Conservation (phyloP, 2,329 filamentous ascomycete genomes). For the Ophiosphaerella korrae region DNA sequence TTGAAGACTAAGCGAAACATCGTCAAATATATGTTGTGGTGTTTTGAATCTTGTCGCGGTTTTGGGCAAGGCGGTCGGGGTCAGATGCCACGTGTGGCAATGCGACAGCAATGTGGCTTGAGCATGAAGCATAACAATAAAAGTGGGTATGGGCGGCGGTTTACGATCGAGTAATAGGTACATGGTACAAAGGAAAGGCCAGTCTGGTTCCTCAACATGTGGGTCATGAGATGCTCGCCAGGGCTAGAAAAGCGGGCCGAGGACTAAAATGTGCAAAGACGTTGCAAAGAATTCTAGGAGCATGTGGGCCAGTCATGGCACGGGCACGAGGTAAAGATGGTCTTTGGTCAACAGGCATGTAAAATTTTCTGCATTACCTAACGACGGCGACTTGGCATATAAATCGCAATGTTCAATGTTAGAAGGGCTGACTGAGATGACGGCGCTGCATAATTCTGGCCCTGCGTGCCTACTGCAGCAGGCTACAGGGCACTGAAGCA, state of each 20-base stretch:
- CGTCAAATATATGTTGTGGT: slow-evolving; percentile 25
- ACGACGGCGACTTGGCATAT: slow-evolving; percentile 35
- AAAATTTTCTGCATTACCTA: slow-evolving; percentile 41
- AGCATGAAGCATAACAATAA: slow-evolving; percentile 1
- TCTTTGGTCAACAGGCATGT: slow-evolving; percentile 20
- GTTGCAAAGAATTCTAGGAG: slow-evolving; percentile 26
- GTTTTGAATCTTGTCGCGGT: slow-evolving; percentile 5
- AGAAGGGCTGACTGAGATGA: slow-evolving; percentile 15
- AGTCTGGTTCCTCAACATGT: slow-evolving; percentile 39
- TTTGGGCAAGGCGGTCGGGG: slow-evolving; percentile 4
- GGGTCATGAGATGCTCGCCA: slow-evolving; percentile 24
- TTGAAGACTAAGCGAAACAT: slow-evolving; percentile 31
- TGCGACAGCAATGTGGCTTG: slow-evolving; percentile 12
- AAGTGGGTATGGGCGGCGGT: slow-evolving; percentile 7
- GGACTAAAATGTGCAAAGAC: slow-evolving; percentile 28
- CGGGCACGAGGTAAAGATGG: slow-evolving; percentile 16
- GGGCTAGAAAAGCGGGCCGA: slow-evolving; percentile 22
- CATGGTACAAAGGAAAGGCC: slow-evolving; percentile 10
- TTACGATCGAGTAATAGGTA: slow-evolving; percentile 28
- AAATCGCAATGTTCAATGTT: slow-evolving; percentile 21
- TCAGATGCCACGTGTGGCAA: slow-evolving; percentile 9
- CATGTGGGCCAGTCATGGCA: slow-evolving; percentile 33
- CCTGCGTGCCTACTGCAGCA: too few species aligned
- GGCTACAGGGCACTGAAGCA: too few species aligned
- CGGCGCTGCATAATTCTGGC: slow-evolving; percentile 24